Evolutionary conservation across 2,329 filamentous ascomycete genomes (phyloP), one percentile per base, ranked within the genome.

Genomic region (Triangularia verruculosa): DNA sequence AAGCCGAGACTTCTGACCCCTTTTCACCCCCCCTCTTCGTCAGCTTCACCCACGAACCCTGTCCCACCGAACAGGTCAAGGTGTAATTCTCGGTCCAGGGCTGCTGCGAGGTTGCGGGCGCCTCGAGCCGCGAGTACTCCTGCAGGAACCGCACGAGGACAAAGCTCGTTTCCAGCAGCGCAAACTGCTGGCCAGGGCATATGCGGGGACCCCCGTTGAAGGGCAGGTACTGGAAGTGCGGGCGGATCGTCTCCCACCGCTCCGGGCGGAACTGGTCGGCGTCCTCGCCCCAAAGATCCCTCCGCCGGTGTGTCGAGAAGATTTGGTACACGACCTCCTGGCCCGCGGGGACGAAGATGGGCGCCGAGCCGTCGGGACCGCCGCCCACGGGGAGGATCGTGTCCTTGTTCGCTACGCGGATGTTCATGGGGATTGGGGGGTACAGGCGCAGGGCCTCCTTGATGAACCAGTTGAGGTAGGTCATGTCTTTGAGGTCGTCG

Each of bases 231-330:
- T 22, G 27, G 32, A 59, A 34, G 28, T 43, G 30, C 56, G 47
- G 24, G 20, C 30, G 67, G 34, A 70, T 71, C 2, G 63, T 39
- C 17, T 78, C 76, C 77, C 80, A 83, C 20, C 80, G 74, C 68
- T 82, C 80, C 0, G 80, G 80, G 0, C 74, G 72, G 68, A 82
- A 82, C 67, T 77, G 76, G 3, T 79, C 73, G 1, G 78, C 78
- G 59, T 82, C 79, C 0, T 73, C 68, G 0, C 81, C 80, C 39
- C 71, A 83, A 3, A 80, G 70, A 34, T 78, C 76, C 59, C 76
- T 76, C 12, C 78, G 73, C 4, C 79, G 74, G 24, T 80, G 78
- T 53, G 80, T 64, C 20, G 69, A 70, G 64, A 76, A 75, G 3
- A 72, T 39, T 11, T 71, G 75, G 68, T 74, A 80, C 3, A 76